These are phyloP conservation scores for Arachis stenosperma DNA, from an alignment of 306 rosid species.

Conservation along the genomic window DNA sequence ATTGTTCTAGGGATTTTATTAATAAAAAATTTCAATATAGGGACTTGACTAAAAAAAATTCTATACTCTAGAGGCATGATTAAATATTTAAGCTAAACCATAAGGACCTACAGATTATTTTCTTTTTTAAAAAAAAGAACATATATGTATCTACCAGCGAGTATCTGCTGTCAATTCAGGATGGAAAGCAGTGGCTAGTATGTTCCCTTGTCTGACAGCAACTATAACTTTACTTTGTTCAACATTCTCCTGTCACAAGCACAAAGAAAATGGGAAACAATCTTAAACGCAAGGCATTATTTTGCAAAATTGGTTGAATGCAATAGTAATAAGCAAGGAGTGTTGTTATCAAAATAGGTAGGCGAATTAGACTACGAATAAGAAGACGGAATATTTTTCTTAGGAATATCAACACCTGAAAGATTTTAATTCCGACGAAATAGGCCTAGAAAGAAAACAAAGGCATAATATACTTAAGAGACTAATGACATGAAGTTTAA, in stretches of 20 bases:
- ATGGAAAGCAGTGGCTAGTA: conserved; percentile 92
- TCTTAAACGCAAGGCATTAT: background rate
- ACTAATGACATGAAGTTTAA: background rate
- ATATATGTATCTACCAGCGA: conserved; percentile 65
- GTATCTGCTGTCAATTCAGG: conserved; percentile 96
- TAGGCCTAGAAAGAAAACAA: too few species aligned
- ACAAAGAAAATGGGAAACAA: conserved; percentile 12
- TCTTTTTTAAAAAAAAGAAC: background rate
- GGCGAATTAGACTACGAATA: background rate
- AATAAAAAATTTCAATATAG: too few species aligned
- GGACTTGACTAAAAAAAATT: too few species aligned
- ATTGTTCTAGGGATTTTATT: too few species aligned
- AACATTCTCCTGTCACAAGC: conserved; percentile 57
- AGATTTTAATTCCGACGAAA: too few species aligned
- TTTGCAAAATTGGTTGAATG: conserved; percentile 17
- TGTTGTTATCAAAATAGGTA: background rate
- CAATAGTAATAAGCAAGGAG: background rate
- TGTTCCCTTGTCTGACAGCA: conserved; percentile 89
- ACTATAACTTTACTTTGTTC: conserved; percentile 75
- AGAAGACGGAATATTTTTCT: conserved; percentile 6
- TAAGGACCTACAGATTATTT: too few species aligned
- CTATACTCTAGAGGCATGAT: too few species aligned
- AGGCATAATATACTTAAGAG: too few species aligned
- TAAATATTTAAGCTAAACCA: too few species aligned
- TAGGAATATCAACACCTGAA: background rate